A percentile compares a stretch with the other conserved stretches of the same genome.
Conservation (phyloP, 768 basidiomycete genomes). For the Amanita muscaria region DNA sequence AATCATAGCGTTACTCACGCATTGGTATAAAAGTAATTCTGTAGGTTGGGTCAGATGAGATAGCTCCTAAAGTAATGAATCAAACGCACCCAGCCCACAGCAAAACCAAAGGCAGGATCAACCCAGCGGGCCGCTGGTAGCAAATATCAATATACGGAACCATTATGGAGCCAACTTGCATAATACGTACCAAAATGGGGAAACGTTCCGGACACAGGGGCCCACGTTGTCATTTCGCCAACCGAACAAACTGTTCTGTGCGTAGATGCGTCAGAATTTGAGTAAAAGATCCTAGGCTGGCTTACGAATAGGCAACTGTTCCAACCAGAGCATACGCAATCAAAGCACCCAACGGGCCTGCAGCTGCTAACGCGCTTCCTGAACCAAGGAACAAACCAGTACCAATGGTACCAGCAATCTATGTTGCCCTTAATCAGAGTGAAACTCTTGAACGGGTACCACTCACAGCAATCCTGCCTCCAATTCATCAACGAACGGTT, state of each 20-base stretch:
- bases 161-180: neutral
- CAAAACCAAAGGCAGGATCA: slow-evolving; percentile 50
- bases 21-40: slow-evolving; percentile 38
- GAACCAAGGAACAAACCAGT: slow-evolving; percentile 71
- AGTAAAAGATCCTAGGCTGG: slow-evolving; percentile 7
- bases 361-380: slow-evolving; percentile 46
- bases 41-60: neutral
- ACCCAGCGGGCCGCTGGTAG: slow-evolving; percentile 44
- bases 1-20: slow-evolving; percentile 18
- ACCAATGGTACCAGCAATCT: slow-evolving; percentile 71
- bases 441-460: neutral
- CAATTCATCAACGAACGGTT: slow-evolving; percentile 1
- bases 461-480: slow-evolving; percentile 62
- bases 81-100: slow-evolving; percentile 43
- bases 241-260: slow-evolving; percentile 51
- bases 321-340: slow-evolving; percentile 58
- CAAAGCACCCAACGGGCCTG: slow-evolving; percentile 63
- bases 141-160: neutral
- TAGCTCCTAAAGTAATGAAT: neutral
- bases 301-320: slow-evolving; percentile 56
- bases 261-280: neutral
- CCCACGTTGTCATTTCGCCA: slow-evolving; percentile 76
- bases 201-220: slow-evolving; percentile 72
- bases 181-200: slow-evolving; percentile 50
- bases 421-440: neutral